Percentiles rank a stretch among this genome's conserved stretches.
phyloP scores from a whole-genome alignment of 2,329 filamentous ascomycete species.

The Piedraia hortae region DNA sequence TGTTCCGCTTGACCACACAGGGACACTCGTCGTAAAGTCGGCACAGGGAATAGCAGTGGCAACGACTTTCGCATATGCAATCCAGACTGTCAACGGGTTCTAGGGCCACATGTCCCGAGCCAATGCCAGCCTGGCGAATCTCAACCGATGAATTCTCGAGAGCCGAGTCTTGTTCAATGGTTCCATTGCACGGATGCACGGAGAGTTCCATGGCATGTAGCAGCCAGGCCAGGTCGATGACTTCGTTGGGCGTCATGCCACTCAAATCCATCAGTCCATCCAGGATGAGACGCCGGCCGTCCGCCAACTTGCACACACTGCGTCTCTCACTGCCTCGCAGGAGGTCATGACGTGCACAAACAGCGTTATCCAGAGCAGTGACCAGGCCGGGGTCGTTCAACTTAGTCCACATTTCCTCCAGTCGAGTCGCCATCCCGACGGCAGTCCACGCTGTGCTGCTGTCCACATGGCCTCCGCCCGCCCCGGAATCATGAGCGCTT shows the following conservation, averaged over 20 bases:
- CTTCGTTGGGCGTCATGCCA: conserved; percentile 1
- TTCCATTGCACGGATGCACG: conserved; percentile 1
- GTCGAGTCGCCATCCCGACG: conserved; percentile 3
- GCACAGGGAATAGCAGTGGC: conserved; percentile 1
- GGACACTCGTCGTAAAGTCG: conserved; percentile 1
- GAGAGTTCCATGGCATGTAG: conserved; percentile 2
- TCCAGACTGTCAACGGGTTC: not conserved
- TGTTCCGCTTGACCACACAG: conserved; percentile 1
- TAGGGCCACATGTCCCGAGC: not conserved
- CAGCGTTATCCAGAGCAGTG: conserved; percentile 5
- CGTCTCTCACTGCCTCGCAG: no score
- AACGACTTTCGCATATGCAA: not conserved
- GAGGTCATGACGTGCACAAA: conserved; percentile 3
- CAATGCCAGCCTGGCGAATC: conserved; percentile 1
- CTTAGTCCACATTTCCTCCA: conserved; percentile 5
- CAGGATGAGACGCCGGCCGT: not conserved
- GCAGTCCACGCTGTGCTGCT: conserved; percentile 2
- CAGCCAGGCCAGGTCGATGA: conserved; percentile 2
- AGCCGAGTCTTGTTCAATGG: conserved; percentile 1
- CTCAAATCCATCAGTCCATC: conserved; percentile 3
- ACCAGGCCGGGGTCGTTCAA: conserved; percentile 4
- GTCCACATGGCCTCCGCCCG: conserved; percentile 1
- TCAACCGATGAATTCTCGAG: not conserved
- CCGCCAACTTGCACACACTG: not conserved
- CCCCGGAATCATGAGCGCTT: conserved; percentile 4